Conservation (phyloP, 768 basidiomycete genomes). For the Leucosporidium scottii region DNA sequence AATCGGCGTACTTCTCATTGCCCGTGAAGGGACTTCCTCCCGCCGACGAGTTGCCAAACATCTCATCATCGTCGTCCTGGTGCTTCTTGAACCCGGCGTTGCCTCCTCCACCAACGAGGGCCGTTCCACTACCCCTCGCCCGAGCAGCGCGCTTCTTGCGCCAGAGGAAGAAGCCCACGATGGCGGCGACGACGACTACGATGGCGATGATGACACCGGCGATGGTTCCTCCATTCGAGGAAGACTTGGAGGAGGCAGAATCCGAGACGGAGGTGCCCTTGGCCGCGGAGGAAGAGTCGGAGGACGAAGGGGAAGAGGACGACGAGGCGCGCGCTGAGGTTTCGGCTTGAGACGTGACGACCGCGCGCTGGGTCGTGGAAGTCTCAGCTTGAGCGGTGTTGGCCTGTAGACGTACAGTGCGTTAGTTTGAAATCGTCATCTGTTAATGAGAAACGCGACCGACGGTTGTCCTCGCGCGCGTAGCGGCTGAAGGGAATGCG, state of each 20-base stretch:
- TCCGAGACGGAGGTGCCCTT: too few relatives aligned
- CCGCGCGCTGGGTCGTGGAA: too few relatives aligned
- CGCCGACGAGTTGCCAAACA: constrained; percentile 3
- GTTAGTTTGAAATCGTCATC: too few relatives aligned
- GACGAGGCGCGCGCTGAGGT: too few relatives aligned
- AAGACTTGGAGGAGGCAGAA: not conserved
- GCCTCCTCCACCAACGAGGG: not conserved
- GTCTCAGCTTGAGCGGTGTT: too few relatives aligned
- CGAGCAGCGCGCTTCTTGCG: not conserved
- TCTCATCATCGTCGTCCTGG: constrained; percentile 15
- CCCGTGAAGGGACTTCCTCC: constrained; percentile 7
- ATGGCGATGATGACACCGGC: constrained; percentile 27
- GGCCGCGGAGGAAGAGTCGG: too few relatives aligned
- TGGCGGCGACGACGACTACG: constrained; percentile 7
- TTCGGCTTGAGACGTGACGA: too few relatives aligned
- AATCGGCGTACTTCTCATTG: constrained; percentile 6
- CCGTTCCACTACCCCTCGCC: not conserved
- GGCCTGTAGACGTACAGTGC: too few relatives aligned
- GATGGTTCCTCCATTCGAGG: constrained; percentile 18
- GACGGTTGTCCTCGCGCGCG: too few relatives aligned
- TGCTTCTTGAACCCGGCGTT: constrained; percentile 13
- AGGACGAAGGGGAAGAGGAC: too few relatives aligned
- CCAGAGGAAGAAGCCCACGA: constrained; percentile 18
- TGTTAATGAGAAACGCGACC: too few relatives aligned
- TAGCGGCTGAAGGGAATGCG: too few relatives aligned